Percentiles rank a stretch among this genome's conserved stretches.
These are phyloP conservation scores for Alternaria arbusti DNA, from an alignment of 2,329 filamentous ascomycete genomes.

Conservation along the genomic window DNA sequence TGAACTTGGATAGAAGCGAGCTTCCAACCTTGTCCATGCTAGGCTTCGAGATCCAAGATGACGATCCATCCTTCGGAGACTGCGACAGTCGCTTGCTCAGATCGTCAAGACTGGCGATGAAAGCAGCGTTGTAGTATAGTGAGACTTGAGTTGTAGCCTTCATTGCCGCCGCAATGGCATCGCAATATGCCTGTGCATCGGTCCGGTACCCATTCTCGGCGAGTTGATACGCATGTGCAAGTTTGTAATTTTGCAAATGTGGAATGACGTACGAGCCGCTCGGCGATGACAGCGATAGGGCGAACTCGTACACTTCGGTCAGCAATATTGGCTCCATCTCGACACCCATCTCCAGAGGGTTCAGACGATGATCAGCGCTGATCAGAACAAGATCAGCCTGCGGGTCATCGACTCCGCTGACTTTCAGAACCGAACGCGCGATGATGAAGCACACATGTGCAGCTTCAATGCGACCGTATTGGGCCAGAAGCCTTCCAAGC, in stretches of 20 bases:
- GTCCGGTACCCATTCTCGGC: constrained; percentile 82
- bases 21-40: constrained; percentile 96
- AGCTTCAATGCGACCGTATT: constrained; percentile 88
- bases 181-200: constrained; percentile 91
- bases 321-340: constrained; percentile 88
- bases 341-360: constrained; percentile 73
- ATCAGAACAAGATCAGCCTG: constrained; percentile 81
- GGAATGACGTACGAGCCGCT: constrained; percentile 66
- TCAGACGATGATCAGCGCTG: constrained; percentile 79
- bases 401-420: constrained; percentile 84
- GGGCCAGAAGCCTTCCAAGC: constrained; percentile 79
- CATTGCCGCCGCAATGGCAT: constrained; percentile 77
- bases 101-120: constrained; percentile 82
- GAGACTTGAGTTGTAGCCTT: constrained; percentile 83
- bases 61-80: constrained; percentile 79
- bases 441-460: constrained; percentile 95
- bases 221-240: constrained; percentile 82
- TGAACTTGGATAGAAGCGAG: constrained; percentile 90
- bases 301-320: constrained; percentile 96
- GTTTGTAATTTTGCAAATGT: constrained; percentile 88
- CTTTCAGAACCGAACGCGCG: constrained; percentile 71
- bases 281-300: constrained; percentile 71
- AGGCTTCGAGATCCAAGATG: constrained; percentile 91
- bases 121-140: constrained; percentile 79
- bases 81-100: constrained; percentile 82